These are phyloP conservation scores for Exophiala alcalophila DNA, from an alignment of 2,329 filamentous ascomycete species.

Conservation along the genomic window DNA sequence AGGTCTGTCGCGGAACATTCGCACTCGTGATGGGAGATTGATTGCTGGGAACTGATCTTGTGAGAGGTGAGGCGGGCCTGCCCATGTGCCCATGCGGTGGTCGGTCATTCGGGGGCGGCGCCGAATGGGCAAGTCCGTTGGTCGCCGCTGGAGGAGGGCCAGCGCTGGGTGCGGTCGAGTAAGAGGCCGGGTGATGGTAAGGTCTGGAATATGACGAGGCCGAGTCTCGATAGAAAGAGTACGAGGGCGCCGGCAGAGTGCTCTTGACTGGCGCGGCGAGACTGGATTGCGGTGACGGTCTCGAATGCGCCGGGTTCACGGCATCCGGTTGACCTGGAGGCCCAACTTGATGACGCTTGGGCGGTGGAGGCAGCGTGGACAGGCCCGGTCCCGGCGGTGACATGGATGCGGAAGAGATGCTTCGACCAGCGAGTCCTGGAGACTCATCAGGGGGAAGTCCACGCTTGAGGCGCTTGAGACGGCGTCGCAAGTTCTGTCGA, in stretches of 20 bases:
- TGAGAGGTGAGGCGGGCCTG: slow-evolving; percentile 19
- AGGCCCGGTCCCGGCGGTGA: slow-evolving; percentile 25
- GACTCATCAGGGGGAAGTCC: slow-evolving; percentile 30
- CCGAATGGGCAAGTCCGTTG: slow-evolving; percentile 13
- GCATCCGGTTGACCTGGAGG: slow-evolving; percentile 28
- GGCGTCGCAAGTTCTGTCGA: slow-evolving; percentile 29
- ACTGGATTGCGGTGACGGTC: slow-evolving; percentile 16
- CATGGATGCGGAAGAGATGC: slow-evolving; percentile 26
- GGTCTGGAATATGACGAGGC: slow-evolving; percentile 16
- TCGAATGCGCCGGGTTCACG: slow-evolving; percentile 19
- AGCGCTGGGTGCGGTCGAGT: slow-evolving; percentile 17
- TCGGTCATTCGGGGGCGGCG: slow-evolving; percentile 13
- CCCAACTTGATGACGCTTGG: slow-evolving; percentile 29
- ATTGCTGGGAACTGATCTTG: slow-evolving; percentile 11
- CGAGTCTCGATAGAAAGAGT: slow-evolving; percentile 21
- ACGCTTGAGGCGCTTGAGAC: slow-evolving; percentile 30
- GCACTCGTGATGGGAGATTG: slow-evolving; percentile 18
- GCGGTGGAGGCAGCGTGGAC: slow-evolving; percentile 29
- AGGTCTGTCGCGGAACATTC: slow-evolving; percentile 21
- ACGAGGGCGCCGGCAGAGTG: slow-evolving; percentile 13
- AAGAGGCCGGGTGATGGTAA: slow-evolving; percentile 19
- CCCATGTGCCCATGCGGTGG: slow-evolving; percentile 13
- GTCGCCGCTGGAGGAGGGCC: slow-evolving; percentile 9
- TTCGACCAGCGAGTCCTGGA: slow-evolving; percentile 8
- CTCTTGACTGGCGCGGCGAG: slow-evolving; percentile 11